Percentiles rank a stretch among this genome's conserved stretches.
Evolutionary conservation across 2,329 filamentous ascomycete species (phyloP).

Genomic region (Chrysosporium keratinophilum): DNA sequence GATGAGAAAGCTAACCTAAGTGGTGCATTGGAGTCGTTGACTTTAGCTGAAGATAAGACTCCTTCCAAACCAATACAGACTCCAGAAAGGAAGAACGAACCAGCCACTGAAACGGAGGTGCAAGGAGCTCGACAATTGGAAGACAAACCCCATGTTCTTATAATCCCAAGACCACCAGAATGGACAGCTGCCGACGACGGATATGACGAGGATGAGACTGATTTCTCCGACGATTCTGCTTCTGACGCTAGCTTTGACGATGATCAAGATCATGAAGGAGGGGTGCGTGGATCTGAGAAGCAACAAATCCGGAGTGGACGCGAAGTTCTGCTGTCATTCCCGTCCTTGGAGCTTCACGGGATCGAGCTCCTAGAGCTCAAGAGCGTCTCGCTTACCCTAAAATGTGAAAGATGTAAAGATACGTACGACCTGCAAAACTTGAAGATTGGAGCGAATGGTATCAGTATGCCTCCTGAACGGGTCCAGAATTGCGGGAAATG

Average conservation of each 20-base stretch:
- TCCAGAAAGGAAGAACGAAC: not conserved
- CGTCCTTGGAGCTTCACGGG: constrained; percentile 62
- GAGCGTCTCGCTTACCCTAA: constrained; percentile 58
- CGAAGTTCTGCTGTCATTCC: constrained; percentile 70
- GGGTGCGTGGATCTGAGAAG: constrained; percentile 27
- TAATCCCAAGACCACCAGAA: constrained; percentile 67
- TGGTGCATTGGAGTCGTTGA: constrained; percentile 4
- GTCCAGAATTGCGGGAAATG: constrained; percentile 48
- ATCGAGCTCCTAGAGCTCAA: constrained; percentile 65
- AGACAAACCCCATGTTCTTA: constrained; percentile 52
- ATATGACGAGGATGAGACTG: constrained; percentile 28
- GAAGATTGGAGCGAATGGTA: constrained; percentile 42
- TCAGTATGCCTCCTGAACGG: constrained; percentile 31
- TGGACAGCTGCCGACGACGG: constrained; percentile 44
- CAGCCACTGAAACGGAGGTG: not conserved
- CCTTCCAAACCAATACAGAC: not conserved
- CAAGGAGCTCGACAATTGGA: constrained; percentile 13
- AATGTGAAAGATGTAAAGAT: constrained; percentile 71
- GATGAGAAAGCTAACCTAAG: constrained; percentile 19
- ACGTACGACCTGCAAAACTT: constrained; percentile 58
- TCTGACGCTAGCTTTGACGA: constrained; percentile 34
- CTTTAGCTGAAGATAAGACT: not conserved
- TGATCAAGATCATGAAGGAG: constrained; percentile 36
- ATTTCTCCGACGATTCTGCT: constrained; percentile 37
- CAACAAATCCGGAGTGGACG: constrained; percentile 44